phyloP scores from a whole-genome alignment of 2,329 filamentous ascomycete genomes.

The Trichoderma arundinaceum region DNA sequence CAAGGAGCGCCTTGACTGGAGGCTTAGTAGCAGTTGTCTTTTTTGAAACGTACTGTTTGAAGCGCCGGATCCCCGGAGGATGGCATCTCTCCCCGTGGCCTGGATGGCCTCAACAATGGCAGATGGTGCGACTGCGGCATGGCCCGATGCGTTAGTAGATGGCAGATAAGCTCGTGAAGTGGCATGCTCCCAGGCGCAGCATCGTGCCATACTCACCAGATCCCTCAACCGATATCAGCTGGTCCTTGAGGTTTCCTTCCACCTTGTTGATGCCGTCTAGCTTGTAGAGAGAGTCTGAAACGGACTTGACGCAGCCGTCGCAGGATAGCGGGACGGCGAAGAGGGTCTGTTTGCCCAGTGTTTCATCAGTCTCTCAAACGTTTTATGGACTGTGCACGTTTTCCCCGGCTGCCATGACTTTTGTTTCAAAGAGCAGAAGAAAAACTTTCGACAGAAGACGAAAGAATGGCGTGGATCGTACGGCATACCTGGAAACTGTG shows the following conservation, averaged over 20 bases:
- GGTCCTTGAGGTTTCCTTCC: constrained; percentile 79
- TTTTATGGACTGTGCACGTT: constrained; percentile 23
- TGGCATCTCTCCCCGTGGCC: constrained; percentile 88
- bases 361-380: constrained; percentile 44
- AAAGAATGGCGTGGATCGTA: not conserved
- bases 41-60: constrained; percentile 69
- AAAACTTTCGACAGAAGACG: not conserved
- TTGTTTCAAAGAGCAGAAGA: constrained; percentile 2
- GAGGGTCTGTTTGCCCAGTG: constrained; percentile 68
- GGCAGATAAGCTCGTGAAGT: constrained; percentile 3
- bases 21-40: not conserved
- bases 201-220: constrained; percentile 60
- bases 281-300: constrained; percentile 78
- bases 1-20: not conserved
- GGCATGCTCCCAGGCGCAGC: not conserved
- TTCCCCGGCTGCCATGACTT: not conserved
- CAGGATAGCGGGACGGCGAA: constrained; percentile 96
- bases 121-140: constrained; percentile 73
- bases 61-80: constrained; percentile 84
- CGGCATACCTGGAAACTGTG: constrained; percentile 54
- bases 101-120: constrained; percentile 89
- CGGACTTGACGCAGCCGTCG: constrained; percentile 83
- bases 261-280: constrained; percentile 83
- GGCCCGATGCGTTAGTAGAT: constrained; percentile 29
- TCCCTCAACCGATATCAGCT: constrained; percentile 84